Percentiles rank a stretch among this genome's conserved stretches.
These are phyloP conservation scores for Neurospora sublineolata DNA, from an alignment of 495 filamentous ascomycete species.

Conservation along the genomic window DNA sequence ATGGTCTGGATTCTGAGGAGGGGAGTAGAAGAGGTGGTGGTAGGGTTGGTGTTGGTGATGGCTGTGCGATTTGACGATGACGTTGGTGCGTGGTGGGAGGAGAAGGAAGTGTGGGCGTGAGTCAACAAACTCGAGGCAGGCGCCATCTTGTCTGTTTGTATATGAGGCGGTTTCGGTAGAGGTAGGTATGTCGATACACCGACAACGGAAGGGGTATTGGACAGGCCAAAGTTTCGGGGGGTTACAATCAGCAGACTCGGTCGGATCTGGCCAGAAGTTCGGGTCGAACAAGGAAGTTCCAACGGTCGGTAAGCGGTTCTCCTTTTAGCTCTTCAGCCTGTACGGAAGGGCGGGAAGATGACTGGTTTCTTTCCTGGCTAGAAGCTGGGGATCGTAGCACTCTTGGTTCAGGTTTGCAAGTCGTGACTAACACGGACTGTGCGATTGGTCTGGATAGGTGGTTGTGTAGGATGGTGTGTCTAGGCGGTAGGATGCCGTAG, in stretches of 20 bases:
- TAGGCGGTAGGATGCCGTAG: not conserved
- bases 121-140: not conserved
- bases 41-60: constrained; percentile 1
- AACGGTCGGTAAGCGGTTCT: not conserved
- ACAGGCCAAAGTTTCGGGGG: not conserved
- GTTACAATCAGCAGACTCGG: not conserved
- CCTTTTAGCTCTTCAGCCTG: not conserved
- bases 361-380: not conserved
- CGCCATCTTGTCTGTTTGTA: not conserved
- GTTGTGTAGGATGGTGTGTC: not conserved
- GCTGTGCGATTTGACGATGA: constrained; percentile 4
- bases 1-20: constrained; percentile 34
- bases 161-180: not conserved
- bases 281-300: not conserved
- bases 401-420: not conserved
- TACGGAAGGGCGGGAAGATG: not conserved
- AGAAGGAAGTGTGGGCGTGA: not conserved
- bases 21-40: constrained; percentile 15
- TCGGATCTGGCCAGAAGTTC: not conserved
- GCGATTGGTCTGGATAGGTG: not conserved
- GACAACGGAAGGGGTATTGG: not conserved
- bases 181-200: not conserved
- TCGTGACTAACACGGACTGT: not conserved
- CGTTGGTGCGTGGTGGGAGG: not conserved
- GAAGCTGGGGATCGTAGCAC: not conserved